Percentiles rank a stretch among this genome's conserved stretches.
phyloP scores from a whole-genome alignment of 768 basidiomycete genomes.

The Ephemerocybe angulata region DNA sequence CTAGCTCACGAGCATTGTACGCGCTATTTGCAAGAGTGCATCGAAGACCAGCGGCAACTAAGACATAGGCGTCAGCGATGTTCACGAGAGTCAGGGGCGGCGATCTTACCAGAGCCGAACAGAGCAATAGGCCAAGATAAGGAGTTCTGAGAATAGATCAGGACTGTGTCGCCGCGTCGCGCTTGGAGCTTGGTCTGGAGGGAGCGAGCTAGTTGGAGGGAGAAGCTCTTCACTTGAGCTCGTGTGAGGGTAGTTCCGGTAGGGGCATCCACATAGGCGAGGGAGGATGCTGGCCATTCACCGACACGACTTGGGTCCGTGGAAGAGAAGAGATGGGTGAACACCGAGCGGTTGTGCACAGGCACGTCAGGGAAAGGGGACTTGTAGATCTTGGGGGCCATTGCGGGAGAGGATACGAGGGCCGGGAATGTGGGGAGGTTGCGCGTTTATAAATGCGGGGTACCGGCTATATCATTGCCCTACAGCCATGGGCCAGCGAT shows the following conservation, averaged over 20 bases:
- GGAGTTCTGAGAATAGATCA: slow-evolving; percentile 70
- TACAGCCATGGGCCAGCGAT: too few relatives aligned
- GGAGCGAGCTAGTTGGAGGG: slow-evolving; percentile 57
- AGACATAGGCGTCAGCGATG: slow-evolving; percentile 9
- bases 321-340: slow-evolving; percentile 44
- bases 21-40: slow-evolving; percentile 72
- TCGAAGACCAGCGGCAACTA: slow-evolving; percentile 63
- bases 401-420: slow-evolving; percentile 15
- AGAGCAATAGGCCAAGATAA: slow-evolving; percentile 47
- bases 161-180: slow-evolving; percentile 52
- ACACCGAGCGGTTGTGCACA: slow-evolving; percentile 41
- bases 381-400: slow-evolving; percentile 44
- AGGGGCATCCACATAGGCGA: slow-evolving; percentile 65
- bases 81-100: background rate
- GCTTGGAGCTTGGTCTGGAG: slow-evolving; percentile 36
- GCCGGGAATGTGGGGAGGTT: background rate
- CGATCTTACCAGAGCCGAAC: slow-evolving; percentile 39
- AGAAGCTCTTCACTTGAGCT: slow-evolving; percentile 45
- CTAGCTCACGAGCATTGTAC: slow-evolving; percentile 66
- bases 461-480: too few relatives aligned
- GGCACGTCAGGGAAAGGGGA: slow-evolving; percentile 39
- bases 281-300: slow-evolving; percentile 37
- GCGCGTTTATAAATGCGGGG: background rate
- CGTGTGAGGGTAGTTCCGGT: slow-evolving; percentile 58
- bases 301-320: slow-evolving; percentile 33